Conservation (phyloP, 2,329 filamentous ascomycete genomes). For the Phoma sp. region DNA sequence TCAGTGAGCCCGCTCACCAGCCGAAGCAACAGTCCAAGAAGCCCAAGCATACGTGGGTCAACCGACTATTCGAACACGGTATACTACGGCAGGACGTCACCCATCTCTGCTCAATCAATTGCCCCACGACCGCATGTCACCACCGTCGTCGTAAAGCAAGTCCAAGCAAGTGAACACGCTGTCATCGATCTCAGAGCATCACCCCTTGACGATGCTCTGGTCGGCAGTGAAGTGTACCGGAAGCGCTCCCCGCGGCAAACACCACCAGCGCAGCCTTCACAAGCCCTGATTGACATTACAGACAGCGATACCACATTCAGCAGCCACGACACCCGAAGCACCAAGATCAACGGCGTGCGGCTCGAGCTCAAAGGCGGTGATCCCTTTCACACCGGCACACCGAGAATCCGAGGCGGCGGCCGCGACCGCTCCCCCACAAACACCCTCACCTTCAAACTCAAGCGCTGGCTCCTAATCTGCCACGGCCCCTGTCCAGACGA, state of each 20-base stretch:
- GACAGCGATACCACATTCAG: neutral
- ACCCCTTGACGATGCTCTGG: neutral
- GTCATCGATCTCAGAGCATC: neutral
- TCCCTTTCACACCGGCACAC: neutral
- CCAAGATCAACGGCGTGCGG: neutral
- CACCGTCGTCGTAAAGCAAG: neutral
- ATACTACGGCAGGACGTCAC: neutral
- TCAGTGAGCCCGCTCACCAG: conserved; percentile 19
- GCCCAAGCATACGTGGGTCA: no score
- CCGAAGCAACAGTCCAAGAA: neutral
- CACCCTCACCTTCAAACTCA: conserved; percentile 5
- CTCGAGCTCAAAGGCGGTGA: conserved; percentile 8
- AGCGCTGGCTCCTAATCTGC: conserved; percentile 8
- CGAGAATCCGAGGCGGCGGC: conserved; percentile 6
- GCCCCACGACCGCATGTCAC: neutral
- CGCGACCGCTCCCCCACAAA: neutral
- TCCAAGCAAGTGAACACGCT: neutral
- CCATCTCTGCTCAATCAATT: neutral
- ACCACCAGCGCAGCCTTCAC: neutral
- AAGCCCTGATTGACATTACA: neutral
- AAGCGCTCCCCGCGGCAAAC: neutral
- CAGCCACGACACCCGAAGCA: conserved; percentile 1
- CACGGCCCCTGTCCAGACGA: conserved; percentile 2
- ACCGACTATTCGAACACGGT: conserved; percentile 1
- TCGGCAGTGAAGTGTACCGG: neutral